Evolutionary conservation across 1,284 basidiomycete species (phyloP).

Genomic region (Trichosporon inkin): DNA sequence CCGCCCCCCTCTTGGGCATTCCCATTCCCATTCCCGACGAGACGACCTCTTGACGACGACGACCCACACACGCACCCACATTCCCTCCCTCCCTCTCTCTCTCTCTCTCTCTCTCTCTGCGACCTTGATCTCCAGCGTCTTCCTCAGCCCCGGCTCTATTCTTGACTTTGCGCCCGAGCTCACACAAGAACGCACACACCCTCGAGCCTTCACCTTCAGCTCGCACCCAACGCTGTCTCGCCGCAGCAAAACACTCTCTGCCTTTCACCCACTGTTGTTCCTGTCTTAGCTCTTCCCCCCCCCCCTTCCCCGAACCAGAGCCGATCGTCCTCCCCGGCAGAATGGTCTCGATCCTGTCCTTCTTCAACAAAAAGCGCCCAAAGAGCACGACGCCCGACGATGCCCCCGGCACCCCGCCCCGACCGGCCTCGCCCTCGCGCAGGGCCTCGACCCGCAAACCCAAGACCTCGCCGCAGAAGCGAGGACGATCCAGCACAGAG

Average conservation of each 20-base stretch:
- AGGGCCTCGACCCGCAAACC: slow-evolving; percentile 8
- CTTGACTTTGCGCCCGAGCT: no score
- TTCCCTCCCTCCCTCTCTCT: no score
- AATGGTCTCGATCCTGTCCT: slow-evolving; percentile 39
- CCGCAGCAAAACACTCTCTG: no score
- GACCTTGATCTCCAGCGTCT: no score
- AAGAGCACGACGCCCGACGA: slow-evolving; percentile 11
- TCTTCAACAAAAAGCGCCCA: slow-evolving; percentile 39
- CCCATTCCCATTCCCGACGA: no score
- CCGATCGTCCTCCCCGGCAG: not conserved
- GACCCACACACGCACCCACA: not conserved
- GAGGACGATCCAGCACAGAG: slow-evolving; percentile 1
- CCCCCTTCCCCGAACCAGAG: not conserved
- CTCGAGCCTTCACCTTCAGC: no score
- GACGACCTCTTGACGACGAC: not conserved
- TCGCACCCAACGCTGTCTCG: no score
- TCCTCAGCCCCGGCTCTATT: no score
- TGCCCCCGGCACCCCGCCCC: not conserved
- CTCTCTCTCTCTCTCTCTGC: no score
- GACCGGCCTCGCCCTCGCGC: slow-evolving; percentile 10
- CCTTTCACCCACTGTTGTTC: not conserved
- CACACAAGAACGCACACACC: no score
- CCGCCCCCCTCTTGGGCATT: no score
- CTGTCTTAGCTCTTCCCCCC: not conserved
- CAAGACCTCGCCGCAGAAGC: slow-evolving; percentile 1